These are phyloP conservation scores for Xylariaceae sp. DNA, from an alignment of 2,329 filamentous ascomycete species.

Conservation along the genomic window DNA sequence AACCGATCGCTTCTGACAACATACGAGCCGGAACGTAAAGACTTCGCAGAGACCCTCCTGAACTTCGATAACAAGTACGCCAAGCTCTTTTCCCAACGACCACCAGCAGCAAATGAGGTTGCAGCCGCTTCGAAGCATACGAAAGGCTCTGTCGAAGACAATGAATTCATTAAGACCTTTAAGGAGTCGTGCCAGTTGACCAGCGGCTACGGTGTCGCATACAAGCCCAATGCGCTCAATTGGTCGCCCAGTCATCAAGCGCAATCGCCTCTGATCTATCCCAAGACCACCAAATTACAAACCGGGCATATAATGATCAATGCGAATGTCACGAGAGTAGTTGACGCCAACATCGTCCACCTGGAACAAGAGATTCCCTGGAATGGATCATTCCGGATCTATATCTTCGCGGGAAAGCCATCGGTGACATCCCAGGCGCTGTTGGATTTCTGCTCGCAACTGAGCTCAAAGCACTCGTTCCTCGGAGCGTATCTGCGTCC, in stretches of 20 bases:
- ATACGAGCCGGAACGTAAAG: constrained; percentile 80
- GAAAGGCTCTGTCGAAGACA: constrained; percentile 47
- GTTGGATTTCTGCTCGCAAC: constrained; percentile 60
- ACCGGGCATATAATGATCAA: constrained; percentile 73
- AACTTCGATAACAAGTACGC: constrained; percentile 87
- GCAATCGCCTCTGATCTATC: constrained; percentile 63
- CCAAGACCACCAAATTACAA: constrained; percentile 58
- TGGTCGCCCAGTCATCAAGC: constrained; percentile 71
- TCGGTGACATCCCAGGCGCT: constrained; percentile 57
- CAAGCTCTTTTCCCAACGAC: constrained; percentile 77
- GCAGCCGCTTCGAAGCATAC: constrained; percentile 52
- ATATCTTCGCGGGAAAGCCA: constrained; percentile 73
- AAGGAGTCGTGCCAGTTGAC: constrained; percentile 91
- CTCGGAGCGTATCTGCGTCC: constrained; percentile 59
- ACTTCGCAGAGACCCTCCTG: constrained; percentile 77
- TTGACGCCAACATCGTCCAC: constrained; percentile 84
- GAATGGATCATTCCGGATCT: constrained; percentile 83
- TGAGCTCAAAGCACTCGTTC: constrained; percentile 66
- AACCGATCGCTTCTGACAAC: constrained; percentile 69
- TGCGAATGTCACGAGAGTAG: constrained; percentile 76
- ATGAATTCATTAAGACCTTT: constrained; percentile 83
- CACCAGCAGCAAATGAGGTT: constrained; percentile 68
- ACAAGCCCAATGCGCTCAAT: constrained; percentile 76
- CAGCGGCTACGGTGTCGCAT: constrained; percentile 83
- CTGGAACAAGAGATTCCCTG: constrained; percentile 84